Conservation (phyloP, 164 flowering plant genomes). For the Tetrastigma voinierianum region DNA sequence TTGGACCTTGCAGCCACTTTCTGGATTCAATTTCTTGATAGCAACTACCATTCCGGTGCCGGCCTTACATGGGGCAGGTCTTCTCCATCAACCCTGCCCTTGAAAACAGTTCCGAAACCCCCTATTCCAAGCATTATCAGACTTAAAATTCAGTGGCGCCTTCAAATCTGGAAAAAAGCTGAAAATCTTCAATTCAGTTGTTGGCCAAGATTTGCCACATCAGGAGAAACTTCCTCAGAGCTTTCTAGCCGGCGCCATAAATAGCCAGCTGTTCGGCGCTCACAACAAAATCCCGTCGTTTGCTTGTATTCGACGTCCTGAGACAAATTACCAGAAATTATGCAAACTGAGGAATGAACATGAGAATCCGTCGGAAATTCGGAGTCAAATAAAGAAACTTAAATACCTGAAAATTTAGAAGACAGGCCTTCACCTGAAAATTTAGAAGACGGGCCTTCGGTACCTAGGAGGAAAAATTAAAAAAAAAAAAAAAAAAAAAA, state of each 20-base stretch:
- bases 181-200: conserved; percentile 50
- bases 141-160: conserved; percentile 55
- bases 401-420: too few relatives aligned
- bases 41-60: conserved; percentile 60
- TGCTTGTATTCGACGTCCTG: conserved; percentile 20
- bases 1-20: conserved; percentile 64
- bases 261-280: conserved; percentile 22
- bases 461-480: not conserved
- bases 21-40: conserved; percentile 64
- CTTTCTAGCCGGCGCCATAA: conserved; percentile 26
- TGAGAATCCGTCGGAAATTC: too few relatives aligned
- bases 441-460: not conserved
- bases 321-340: not conserved
- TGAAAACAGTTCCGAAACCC: conserved; percentile 75
- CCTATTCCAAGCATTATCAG: conserved; percentile 65
- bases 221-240: conserved; percentile 23
- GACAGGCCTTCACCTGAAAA: not conserved
- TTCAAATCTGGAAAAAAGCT: conserved; percentile 57
- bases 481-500: not conserved
- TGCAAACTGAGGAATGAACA: not conserved
- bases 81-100: conserved; percentile 72
- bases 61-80: conserved; percentile 39
- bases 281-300: conserved; percentile 17
- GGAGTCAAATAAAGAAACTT: not conserved
- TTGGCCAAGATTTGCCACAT: conserved; percentile 48